Evolutionary conservation across 495 filamentous ascomycete genomes (phyloP).

Genomic region (Penicillium bialowiezense): DNA sequence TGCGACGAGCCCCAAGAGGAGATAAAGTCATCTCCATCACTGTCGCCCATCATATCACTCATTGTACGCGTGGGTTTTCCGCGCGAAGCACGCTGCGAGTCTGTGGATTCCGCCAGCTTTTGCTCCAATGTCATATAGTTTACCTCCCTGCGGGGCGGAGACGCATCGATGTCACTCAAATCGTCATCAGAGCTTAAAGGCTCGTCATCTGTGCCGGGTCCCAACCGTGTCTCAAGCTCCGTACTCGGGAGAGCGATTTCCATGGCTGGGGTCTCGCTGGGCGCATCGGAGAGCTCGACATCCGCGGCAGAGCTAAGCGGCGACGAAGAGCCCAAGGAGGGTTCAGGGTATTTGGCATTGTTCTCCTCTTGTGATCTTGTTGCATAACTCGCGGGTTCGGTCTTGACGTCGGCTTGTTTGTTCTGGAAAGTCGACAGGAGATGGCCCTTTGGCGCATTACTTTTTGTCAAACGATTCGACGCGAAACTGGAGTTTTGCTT

Average conservation of each 20-base stretch:
- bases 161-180: not conserved
- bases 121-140: constrained; percentile 15
- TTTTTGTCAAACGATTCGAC: constrained; percentile 15
- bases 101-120: constrained; percentile 16
- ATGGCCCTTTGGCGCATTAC: not conserved
- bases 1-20: constrained; percentile 12
- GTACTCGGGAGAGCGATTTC: not conserved
- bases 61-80: constrained; percentile 3
- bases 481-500: constrained; percentile 27
- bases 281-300: not conserved
- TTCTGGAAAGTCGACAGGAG: constrained; percentile 30
- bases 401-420: not conserved
- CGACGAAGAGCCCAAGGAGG: too few relatives aligned
- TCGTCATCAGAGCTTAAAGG: constrained; percentile 19
- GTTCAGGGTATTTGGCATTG: not conserved
- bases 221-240: not conserved
- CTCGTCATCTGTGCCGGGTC: constrained; percentile 26
- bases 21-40: constrained; percentile 17
- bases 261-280: not conserved
- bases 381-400: not conserved
- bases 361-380: not conserved
- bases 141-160: not conserved
- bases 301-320: too few relatives aligned
- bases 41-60: constrained; percentile 4
- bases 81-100: not conserved